Percentiles rank a stretch among this genome's conserved stretches.
Conservation (phyloP, 805 yeast species). For the Suhomyces faveliae region DNA sequence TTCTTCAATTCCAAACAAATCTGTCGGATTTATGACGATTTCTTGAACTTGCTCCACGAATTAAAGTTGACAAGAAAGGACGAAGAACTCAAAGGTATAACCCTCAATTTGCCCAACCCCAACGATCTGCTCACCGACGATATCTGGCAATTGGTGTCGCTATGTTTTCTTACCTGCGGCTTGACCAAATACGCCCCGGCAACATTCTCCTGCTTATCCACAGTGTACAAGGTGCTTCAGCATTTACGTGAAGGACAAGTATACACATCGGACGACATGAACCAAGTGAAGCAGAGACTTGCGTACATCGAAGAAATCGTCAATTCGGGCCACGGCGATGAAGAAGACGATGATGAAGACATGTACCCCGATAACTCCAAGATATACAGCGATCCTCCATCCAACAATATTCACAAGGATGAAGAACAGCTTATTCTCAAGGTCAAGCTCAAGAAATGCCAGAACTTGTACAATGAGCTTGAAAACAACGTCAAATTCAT, state of each 20-base stretch:
- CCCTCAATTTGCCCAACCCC: slow-evolving; percentile 41
- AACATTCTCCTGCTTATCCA: slow-evolving; percentile 82
- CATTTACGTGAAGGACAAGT: slow-evolving; percentile 81
- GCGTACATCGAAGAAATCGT: slow-evolving; percentile 68
- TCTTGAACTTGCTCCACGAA: slow-evolving; percentile 52
- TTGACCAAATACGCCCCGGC: slow-evolving; percentile 89
- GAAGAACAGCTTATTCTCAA: slow-evolving; percentile 64
- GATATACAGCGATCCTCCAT: not conserved
- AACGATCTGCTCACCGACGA: slow-evolving; percentile 83
- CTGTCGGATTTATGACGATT: slow-evolving; percentile 55
- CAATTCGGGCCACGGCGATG: slow-evolving; percentile 16
- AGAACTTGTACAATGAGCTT: slow-evolving; percentile 54
- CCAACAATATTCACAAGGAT: slow-evolving; percentile 33
- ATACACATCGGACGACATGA: slow-evolving; percentile 79
- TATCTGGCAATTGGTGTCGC: slow-evolving; percentile 80
- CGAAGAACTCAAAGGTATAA: slow-evolving; percentile 39
- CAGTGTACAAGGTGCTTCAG: slow-evolving; percentile 79
- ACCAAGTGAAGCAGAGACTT: slow-evolving; percentile 72
- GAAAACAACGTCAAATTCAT: slow-evolving; percentile 48
- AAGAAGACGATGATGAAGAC: slow-evolving; percentile 1
- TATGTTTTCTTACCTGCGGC: slow-evolving; percentile 91
- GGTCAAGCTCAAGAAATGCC: slow-evolving; percentile 63
- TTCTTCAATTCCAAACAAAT: slow-evolving; percentile 69
- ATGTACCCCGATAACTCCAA: not conserved
- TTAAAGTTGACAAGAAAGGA: slow-evolving; percentile 53